Evolutionary conservation across 805 yeast species (phyloP), one percentile per base, ranked within the genome.

Genomic region (Maudiozyma bulderi): DNA sequence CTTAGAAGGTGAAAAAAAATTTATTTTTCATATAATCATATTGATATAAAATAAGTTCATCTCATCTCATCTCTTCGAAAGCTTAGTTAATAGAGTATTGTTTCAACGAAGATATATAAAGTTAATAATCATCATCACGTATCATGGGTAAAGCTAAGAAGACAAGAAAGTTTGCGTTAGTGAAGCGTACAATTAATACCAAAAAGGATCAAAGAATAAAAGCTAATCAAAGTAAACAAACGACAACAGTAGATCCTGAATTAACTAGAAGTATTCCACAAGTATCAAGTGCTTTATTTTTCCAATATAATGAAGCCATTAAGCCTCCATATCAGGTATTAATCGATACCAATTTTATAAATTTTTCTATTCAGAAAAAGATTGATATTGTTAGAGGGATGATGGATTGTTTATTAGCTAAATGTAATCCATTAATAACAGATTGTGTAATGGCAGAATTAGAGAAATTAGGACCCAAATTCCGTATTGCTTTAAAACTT

Each of bases 381-480:
- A 82, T 93, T 48, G 99, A 93, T 65, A 73, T 93, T 8, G 90
- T 88, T n/a, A 78, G 89, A 59, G 99, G 97, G 10, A 84, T 93
- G 84, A 91, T 93, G 98, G 98, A 91, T 66, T 78, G 95, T 50
- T 71, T 91, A 39, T 84, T 84, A 63, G 99, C 99, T 43, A 88
- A 93, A 64, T 89, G 97, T 73, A 87, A 91, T 44, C 98, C 98
- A 10, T 78, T 90, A 46, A 83, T 93, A 42, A 93, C 99, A 3
- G 99, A 93, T 67, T 93, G 99, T 72, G 99, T 93, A 26, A 80
- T 93, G 84, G 99, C 99, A 0, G 99, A 93, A 73, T 74, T 93
- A 67, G 99, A 93, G 61, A 93, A 93, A 65, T 73, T 93, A 50
- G 99, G 99, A 0, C 96, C 95, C 31, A 87, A 84, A 64, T 93